These are phyloP conservation scores for Laguncularia racemosa DNA, from an alignment of 345 rosid genomes.

Conservation along the genomic window DNA sequence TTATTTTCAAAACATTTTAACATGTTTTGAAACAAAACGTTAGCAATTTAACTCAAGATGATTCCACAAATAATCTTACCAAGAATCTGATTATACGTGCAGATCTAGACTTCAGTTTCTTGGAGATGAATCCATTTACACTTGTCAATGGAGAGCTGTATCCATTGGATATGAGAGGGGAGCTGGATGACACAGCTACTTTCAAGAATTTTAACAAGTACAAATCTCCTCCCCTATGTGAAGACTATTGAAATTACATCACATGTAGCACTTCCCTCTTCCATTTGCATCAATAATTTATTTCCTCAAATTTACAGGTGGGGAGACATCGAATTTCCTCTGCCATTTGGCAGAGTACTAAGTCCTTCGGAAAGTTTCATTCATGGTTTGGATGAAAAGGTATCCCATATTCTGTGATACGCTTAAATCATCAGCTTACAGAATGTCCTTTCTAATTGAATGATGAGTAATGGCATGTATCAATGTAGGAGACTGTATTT, in stretches of 20 bases:
- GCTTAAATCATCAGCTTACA: too few relatives aligned
- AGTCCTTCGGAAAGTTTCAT: conserved; percentile 75
- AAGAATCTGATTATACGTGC: background rate
- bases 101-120: conserved; percentile 91
- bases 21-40: background rate
- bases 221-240: background rate
- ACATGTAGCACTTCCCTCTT: too few relatives aligned
- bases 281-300: too few relatives aligned
- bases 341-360: conserved; percentile 93
- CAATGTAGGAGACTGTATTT: too few relatives aligned
- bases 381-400: conserved; percentile 93
- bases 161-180: conserved; percentile 98
- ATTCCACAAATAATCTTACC: too few relatives aligned
- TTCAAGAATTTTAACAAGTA: conserved; percentile 95
- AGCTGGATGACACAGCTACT: conserved; percentile 91
- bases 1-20: too few relatives aligned
- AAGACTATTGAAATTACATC: background rate
- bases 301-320: conserved; percentile 36
- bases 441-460: too few relatives aligned
- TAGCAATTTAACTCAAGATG: background rate
- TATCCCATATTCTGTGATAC: conserved; percentile 3
- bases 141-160: conserved; percentile 80
- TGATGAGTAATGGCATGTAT: too few relatives aligned
- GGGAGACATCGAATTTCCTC: conserved; percentile 81
- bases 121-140: conserved; percentile 96